These are phyloP conservation scores for Cyberlindnera amylophila DNA, from an alignment of 805 yeast species.

Conservation along the genomic window DNA sequence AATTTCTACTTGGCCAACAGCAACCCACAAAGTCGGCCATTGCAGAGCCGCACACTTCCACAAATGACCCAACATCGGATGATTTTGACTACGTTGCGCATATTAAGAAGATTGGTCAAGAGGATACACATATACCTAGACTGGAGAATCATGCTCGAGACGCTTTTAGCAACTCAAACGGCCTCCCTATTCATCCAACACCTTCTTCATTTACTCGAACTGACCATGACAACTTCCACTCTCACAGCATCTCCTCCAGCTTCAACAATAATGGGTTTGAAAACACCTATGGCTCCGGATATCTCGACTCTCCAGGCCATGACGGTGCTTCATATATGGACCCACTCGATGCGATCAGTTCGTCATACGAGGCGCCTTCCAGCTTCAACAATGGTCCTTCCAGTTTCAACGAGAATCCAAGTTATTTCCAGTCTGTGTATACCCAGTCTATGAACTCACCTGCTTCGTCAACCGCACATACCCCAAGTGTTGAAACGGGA, in stretches of 20 bases:
- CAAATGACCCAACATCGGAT: slow-evolving; percentile 43
- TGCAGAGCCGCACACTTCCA: background rate
- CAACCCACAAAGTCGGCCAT: background rate
- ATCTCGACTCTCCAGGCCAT: slow-evolving; percentile 25
- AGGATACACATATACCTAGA: slow-evolving; percentile 19
- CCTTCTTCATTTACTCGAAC: background rate
- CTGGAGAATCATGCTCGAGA: slow-evolving; percentile 2
- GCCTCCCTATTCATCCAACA: slow-evolving; percentile 16
- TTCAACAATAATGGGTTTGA: slow-evolving; percentile 12
- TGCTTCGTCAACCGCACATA: slow-evolving; percentile 23
- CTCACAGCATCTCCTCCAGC: slow-evolving; percentile 12
- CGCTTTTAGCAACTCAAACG: slow-evolving; percentile 8
- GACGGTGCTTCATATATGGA: slow-evolving; percentile 26
- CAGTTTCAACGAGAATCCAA: slow-evolving; percentile 19
- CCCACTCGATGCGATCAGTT: slow-evolving; percentile 24
- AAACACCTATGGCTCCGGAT: slow-evolving; percentile 16
- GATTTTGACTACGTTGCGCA: slow-evolving; percentile 66
- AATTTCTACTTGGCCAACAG: slow-evolving; percentile 19
- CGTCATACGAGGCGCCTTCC: slow-evolving; percentile 28
- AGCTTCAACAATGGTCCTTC: slow-evolving; percentile 16
- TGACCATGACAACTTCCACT: slow-evolving; percentile 6
- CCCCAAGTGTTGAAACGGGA: slow-evolving; percentile 23
- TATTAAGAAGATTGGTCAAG: slow-evolving; percentile 51
- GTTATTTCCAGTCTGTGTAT: slow-evolving; percentile 20
- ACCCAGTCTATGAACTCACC: slow-evolving; percentile 22